A percentile compares a stretch with the other conserved stretches of the same genome.
Conservation (phyloP, 2,329 filamentous ascomycete species). For the Trichoderma arundinaceum region DNA sequence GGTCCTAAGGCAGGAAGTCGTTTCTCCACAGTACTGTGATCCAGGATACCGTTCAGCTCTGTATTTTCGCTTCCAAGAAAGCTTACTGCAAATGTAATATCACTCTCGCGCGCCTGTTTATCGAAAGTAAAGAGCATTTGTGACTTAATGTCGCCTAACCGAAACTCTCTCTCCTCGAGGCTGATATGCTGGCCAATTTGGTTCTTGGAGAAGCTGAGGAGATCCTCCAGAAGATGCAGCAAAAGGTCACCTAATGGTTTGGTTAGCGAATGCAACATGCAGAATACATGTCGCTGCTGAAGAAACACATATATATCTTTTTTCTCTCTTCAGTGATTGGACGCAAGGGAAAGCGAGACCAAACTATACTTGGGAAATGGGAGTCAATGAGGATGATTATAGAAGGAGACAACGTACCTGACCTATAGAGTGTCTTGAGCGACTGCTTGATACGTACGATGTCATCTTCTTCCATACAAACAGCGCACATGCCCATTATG, state of each 20-base stretch:
- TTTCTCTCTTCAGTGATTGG: neutral
- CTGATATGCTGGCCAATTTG: constrained; percentile 85
- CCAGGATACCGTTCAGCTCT: constrained; percentile 41
- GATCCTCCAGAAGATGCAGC: constrained; percentile 83
- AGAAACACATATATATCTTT: neutral
- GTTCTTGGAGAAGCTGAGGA: constrained; percentile 93
- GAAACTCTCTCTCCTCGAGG: constrained; percentile 84
- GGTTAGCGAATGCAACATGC: constrained; percentile 32
- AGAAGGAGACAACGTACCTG: constrained; percentile 35
- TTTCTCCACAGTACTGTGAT: constrained; percentile 44
- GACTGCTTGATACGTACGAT: constrained; percentile 78
- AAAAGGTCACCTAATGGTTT: constrained; percentile 66
- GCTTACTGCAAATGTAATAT: constrained; percentile 73
- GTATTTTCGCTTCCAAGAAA: constrained; percentile 58
- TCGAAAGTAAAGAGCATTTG: constrained; percentile 88
- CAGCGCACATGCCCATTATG: constrained; percentile 90
- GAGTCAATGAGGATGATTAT: neutral
- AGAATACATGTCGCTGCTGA: neutral
- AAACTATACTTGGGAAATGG: neutral
- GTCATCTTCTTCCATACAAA: constrained; percentile 92
- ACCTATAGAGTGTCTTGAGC: constrained; percentile 81
- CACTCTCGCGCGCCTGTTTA: constrained; percentile 81
- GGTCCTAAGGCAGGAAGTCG: constrained; percentile 66
- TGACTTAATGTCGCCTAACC: constrained; percentile 79
- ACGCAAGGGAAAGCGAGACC: no score